Base-by-base conservation (phyloP, 768 basidiomycete species). In the Lanmaoa rubissima region DNA sequence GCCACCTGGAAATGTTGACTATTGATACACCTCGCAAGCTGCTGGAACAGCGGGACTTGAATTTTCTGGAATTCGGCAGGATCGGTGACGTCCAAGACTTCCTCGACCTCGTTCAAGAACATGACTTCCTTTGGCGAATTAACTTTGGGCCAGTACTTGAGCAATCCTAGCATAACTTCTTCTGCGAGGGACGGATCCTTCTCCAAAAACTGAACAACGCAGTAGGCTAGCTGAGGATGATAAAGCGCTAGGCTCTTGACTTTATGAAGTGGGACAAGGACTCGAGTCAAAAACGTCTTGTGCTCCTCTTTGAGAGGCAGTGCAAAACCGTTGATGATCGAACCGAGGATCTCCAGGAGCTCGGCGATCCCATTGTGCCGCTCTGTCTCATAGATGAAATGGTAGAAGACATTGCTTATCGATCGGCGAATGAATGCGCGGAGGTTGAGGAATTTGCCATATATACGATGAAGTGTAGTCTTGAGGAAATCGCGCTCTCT, bases 1-100 rank as follows among this genome's bases (percentile, higher is more conserved):
- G 97, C 96, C 32, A 99, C 96, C 75, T 99, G 97, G 84, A 99
- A 99, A 75, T 99, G 97, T 72, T 98, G 97, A 68, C 92, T 94
- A 71, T 96, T 97, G 83, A 99, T 94, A 76, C 97, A 99, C 58
- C 93, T 83, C 35, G 95, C 88, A 31, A 99, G 82, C 72, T 98
- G 97, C 53, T 87, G 87, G 82, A 99, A 99, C 42, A 98, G 77
- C 11, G 90, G 84, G 19, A 91, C 78, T 73, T 97, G 92, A 58
- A 98, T 91, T 81, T 98, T 98, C 73, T 87, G 87, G 76, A 99
- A 99, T 74, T 98, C 95, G 53, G 82, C 82, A 2, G 94, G 94
- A 67, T 98, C 95, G 62, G 97, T 98, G 57, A 99, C 97, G 74
- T 99, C 97, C 60, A 99, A 75, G 5, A 99, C 91, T 78, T 99